Base-by-base conservation (phyloP, 1,284 basidiomycete genomes). In the Meira miltonrushii region DNA sequence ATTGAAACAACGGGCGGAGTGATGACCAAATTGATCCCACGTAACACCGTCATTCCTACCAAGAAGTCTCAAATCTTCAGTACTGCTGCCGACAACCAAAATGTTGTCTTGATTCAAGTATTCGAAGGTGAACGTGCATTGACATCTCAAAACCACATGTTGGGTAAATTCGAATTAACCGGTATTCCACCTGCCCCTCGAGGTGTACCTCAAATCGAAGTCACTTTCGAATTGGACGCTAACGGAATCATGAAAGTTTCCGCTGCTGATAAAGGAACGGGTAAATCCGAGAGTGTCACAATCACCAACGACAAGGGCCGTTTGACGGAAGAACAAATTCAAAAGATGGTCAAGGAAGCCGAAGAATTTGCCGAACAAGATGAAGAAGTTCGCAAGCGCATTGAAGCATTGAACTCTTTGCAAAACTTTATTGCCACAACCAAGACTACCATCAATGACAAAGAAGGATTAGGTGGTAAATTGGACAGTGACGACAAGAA, bases 61-160 rank as follows among this genome's bases (percentile, higher is more conserved):
- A 90, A 91, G 84, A 97, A 98, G 85, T 87, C 87, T 62, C 91
- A 96, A 82, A 94, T 94, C 82, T 97, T 97, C 87, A 95, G 92
- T 19, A 98, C 77, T 19, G 74, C 74, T 48, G 72, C 75, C 48
- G 74, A 77, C 67, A 76, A 76, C 71, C 75, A 77, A 69, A 72
- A 72, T 64, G 69, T 68, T n/a, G 75, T 77, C 15, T 59, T 73
- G 47, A 93, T 94, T 80, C 81, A 83, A 74, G 91, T 96, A 61
- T 95, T 84, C 78, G 91, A 95, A 84, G 92, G 92, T 80, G 92
- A 95, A 82, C 90, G 92, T 79, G 87, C 90, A 49, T 82, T 94
- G 79, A 95, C 92, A 75, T 93, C 93, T 85, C 92, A 97, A 83
- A 96, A 96, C 87, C 93, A 95, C 84, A 85, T 88, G 57, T 88